A percentile compares a stretch with the other conserved stretches of the same genome.
Evolutionary conservation across 73 alveolate genomes (phyloP).

Genomic region (Symbiodinium pilosum): DNA sequence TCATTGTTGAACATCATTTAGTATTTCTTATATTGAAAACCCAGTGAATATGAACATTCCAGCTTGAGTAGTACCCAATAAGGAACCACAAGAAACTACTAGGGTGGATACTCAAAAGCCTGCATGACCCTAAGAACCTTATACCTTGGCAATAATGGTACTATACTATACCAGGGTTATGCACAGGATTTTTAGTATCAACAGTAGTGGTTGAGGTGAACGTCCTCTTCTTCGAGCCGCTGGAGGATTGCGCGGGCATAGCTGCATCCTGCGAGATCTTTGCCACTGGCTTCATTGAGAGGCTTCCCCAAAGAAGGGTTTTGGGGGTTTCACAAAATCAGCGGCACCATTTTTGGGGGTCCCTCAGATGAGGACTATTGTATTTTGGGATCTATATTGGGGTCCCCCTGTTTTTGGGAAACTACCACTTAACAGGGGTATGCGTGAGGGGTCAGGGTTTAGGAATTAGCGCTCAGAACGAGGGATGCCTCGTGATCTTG

Average conservation of each 20-base stretch:
- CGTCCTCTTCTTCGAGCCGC: not conserved
- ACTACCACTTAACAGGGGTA: no score
- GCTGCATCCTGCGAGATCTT: conserved; percentile 58
- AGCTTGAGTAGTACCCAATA: no score
- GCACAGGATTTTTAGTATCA: not conserved
- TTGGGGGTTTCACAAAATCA: not conserved
- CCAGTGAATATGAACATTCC: no score
- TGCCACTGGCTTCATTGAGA: conserved; percentile 19
- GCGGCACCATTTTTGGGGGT: not conserved
- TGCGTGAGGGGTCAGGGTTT: not conserved
- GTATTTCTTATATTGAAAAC: no score
- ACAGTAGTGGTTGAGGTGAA: not conserved
- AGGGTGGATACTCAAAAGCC: no score
- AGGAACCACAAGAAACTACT: no score
- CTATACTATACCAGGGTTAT: not conserved
- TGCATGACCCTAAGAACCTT: no score
- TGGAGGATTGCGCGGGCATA: not conserved
- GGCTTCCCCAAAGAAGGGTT: not conserved
- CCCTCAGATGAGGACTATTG: no score
- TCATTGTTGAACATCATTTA: no score
- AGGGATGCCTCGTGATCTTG: no score
- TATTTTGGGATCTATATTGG: not conserved
- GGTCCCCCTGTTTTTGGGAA: no score
- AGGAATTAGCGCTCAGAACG: not conserved
- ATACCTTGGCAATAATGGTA: no score